Evolutionary conservation across 768 basidiomycete genomes (phyloP).

Genomic region (Baorangia bicolor): DNA sequence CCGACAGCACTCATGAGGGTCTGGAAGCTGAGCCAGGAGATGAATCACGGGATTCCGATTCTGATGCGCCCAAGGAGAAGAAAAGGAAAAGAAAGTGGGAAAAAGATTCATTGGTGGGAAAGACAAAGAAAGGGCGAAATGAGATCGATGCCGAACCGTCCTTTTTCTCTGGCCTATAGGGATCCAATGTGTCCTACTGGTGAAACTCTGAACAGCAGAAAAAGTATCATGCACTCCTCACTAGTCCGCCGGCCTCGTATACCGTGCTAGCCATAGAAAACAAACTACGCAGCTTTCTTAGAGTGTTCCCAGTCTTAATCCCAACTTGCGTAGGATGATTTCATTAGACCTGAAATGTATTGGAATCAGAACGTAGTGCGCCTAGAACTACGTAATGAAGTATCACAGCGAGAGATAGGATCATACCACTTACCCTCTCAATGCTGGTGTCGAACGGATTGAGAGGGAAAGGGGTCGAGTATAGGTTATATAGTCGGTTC

Average conservation of each 20-base stretch:
- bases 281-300: background rate
- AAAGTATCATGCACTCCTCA: background rate
- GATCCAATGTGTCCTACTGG: background rate
- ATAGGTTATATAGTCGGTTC: too few relatives aligned
- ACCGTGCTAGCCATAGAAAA: background rate
- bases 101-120: conserved; percentile 46
- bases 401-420: too few relatives aligned
- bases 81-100: conserved; percentile 61
- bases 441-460: too few relatives aligned
- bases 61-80: conserved; percentile 35
- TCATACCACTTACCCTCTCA: too few relatives aligned
- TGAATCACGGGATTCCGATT: conserved; percentile 26
- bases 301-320: background rate
- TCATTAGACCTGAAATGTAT: background rate
- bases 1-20: background rate
- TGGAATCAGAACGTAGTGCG: too few relatives aligned
- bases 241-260: background rate
- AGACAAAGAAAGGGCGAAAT: conserved; percentile 61
- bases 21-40: conserved; percentile 21
- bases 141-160: conserved; percentile 54
- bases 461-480: too few relatives aligned
- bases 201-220: background rate
- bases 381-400: too few relatives aligned
- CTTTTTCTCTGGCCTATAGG: conserved; percentile 67
- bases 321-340: background rate